Conservation (phyloP, 495 filamentous ascomycete genomes). For the Hypomontagnella monticulosa region DNA sequence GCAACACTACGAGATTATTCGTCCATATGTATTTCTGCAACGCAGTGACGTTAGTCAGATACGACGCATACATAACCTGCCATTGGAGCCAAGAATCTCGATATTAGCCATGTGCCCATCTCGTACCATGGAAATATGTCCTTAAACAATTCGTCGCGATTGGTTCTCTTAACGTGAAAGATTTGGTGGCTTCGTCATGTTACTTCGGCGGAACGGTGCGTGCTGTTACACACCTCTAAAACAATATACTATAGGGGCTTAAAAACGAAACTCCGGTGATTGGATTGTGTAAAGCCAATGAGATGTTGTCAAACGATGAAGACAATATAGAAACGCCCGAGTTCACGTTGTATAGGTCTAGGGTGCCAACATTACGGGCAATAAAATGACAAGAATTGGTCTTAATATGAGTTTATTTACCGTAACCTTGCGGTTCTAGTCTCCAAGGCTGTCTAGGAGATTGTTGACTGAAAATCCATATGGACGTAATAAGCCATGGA, state of each 20-base stretch:
- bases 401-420: conserved; percentile 9
- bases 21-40: not conserved
- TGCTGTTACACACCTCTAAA: not conserved
- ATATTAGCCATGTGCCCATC: conserved; percentile 9
- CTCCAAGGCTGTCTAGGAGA: not conserved
- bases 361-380: not conserved
- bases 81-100: conserved; percentile 1
- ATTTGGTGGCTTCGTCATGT: conserved; percentile 16
- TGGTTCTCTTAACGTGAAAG: conserved; percentile 5
- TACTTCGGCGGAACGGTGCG: not conserved
- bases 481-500: not conserved
- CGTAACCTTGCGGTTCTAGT: conserved; percentile 8
- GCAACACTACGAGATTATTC: conserved; percentile 3
- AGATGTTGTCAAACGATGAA: no score
- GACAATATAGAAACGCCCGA: no score
- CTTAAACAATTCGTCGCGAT: conserved; percentile 9
- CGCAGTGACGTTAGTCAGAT: conserved; percentile 14
- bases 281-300: no score
- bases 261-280: not conserved
- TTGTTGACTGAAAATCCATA: not conserved
- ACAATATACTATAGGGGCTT: not conserved
- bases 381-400: not conserved
- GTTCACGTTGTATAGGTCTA: no score
- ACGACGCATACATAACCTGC: not conserved
- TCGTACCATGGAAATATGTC: not conserved